phyloP scores from a whole-genome alignment of 176 grass and related monocot species.

The Guadua angustifolia region DNA sequence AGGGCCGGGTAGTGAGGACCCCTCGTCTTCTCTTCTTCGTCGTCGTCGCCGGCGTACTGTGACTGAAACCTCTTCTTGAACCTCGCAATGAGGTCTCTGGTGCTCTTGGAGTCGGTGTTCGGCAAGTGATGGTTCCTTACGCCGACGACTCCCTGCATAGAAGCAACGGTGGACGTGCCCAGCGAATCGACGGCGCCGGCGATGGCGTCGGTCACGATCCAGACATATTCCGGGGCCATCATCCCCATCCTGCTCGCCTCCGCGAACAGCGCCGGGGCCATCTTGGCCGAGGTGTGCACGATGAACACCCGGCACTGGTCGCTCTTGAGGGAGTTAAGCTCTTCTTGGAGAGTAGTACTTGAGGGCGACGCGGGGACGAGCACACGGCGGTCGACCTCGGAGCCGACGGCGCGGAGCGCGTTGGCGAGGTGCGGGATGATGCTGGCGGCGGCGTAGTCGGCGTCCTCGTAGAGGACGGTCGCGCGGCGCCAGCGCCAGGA shows the following conservation, averaged over 20 bases:
- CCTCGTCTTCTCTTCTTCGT: background rate
- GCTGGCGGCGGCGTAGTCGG: background rate
- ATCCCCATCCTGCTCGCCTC: background rate
- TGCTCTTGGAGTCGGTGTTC: background rate
- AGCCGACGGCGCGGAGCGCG: background rate
- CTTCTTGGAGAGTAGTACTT: background rate
- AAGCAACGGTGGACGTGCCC: background rate
- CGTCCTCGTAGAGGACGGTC: constrained; percentile 5
- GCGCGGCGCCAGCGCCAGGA: background rate
- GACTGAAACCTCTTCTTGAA: background rate
- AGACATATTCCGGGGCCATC: background rate
- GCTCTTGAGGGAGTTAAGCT: background rate
- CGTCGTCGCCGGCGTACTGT: background rate
- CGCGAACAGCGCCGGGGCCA: background rate
- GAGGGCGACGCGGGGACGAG: background rate
- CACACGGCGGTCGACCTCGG: background rate
- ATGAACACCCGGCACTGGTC: background rate
- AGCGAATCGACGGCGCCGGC: background rate
- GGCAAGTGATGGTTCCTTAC: background rate
- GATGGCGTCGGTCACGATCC: constrained; percentile 8
- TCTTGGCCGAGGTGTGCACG: background rate
- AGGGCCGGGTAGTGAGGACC: background rate
- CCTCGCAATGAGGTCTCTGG: background rate
- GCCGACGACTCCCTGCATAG: background rate
- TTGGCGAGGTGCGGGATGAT: background rate